Conservation (phyloP, 1,284 basidiomycete genomes). For the Porogramme epimiltina region DNA sequence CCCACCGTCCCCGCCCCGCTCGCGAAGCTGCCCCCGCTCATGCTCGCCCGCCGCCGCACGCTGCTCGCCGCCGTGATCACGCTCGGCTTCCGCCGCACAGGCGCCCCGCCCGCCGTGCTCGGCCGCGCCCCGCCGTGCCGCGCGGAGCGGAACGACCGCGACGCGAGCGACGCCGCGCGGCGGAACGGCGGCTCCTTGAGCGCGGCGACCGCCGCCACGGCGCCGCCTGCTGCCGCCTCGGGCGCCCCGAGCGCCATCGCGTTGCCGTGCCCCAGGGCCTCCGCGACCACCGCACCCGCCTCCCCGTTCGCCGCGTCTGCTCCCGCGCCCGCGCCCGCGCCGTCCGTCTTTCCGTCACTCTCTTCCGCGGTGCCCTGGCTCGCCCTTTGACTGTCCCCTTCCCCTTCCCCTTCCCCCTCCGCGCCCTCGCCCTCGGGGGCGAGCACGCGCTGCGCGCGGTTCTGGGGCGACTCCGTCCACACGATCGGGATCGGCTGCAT, state of each 20-base stretch:
- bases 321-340: no score
- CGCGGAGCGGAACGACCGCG: slow-evolving; percentile 27
- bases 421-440: no score
- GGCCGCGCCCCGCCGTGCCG: background rate
- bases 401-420: no score
- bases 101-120: slow-evolving; percentile 23
- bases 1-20: slow-evolving; percentile 50
- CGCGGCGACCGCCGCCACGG: background rate
- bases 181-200: slow-evolving; percentile 7
- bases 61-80: slow-evolving; percentile 32
- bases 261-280: no score
- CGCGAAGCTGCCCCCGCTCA: slow-evolving; percentile 47
- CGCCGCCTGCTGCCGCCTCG: no score
- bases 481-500: slow-evolving; percentile 31
- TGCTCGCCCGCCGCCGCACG: slow-evolving; percentile 35
- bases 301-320: no score
- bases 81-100: slow-evolving; percentile 20
- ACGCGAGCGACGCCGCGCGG: slow-evolving; percentile 25
- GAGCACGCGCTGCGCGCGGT: background rate
- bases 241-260: no score
- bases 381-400: no score
- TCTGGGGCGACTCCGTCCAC: slow-evolving; percentile 23
- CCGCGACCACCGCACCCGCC: no score
- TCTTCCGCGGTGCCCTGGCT: no score
- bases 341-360: no score